Conservation (phyloP, 2,329 filamentous ascomycete species). For the Penicillium sp. region DNA sequence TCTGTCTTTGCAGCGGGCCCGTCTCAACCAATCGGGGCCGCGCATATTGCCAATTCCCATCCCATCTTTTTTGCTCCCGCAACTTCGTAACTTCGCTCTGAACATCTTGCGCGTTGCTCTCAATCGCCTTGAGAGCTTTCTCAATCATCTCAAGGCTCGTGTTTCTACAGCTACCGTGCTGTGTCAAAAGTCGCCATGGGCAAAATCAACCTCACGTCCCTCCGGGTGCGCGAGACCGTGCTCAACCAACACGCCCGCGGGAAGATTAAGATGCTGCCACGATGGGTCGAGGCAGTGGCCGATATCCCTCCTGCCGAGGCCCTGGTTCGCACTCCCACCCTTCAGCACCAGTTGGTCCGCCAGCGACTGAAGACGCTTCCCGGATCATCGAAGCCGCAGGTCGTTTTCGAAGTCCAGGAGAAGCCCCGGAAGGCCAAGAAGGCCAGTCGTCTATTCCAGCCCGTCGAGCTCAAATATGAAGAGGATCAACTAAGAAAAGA, state of each 20-base stretch:
- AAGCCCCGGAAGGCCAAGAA: conserved; percentile 51
- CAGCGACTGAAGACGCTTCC: conserved; percentile 35
- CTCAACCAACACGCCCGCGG: conserved; percentile 35
- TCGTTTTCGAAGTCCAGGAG: conserved; percentile 34
- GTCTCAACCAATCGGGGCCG: conserved; percentile 36
- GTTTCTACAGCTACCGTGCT: background rate
- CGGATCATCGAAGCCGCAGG: conserved; percentile 28
- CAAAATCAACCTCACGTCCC: conserved; percentile 45
- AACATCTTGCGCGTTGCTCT: background rate
- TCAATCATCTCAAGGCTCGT: background rate
- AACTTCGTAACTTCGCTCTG: conserved; percentile 8
- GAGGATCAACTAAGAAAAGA: conserved; percentile 75
- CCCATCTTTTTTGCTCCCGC: conserved; percentile 35
- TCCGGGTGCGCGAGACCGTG: conserved; percentile 43
- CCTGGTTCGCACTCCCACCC: conserved; percentile 54
- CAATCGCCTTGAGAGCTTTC: background rate
- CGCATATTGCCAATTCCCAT: conserved; percentile 29
- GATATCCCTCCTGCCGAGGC: conserved; percentile 57
- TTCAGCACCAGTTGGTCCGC: conserved; percentile 41
- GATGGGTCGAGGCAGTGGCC: conserved; percentile 54
- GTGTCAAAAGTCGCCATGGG: conserved; percentile 34
- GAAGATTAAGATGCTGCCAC: conserved; percentile 34
- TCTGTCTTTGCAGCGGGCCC: conserved; percentile 32
- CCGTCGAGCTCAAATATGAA: conserved; percentile 69
- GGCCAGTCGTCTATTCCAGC: conserved; percentile 72